These are phyloP conservation scores for Selenicereus undatus DNA, from an alignment of 148 eudicot genomes.

Conservation along the genomic window DNA sequence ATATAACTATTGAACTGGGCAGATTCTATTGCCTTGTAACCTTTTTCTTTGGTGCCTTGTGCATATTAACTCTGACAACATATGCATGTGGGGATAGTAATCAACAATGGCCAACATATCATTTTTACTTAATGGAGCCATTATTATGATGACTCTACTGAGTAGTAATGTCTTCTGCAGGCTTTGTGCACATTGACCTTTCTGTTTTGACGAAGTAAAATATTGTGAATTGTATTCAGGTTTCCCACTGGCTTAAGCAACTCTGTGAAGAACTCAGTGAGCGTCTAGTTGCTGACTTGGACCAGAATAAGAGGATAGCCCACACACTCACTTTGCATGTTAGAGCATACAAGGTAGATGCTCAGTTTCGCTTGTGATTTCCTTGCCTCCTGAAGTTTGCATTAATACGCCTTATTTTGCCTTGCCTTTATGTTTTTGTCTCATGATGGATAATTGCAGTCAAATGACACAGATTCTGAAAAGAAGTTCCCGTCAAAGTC, in stretches of 20 bases:
- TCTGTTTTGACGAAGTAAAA: background rate
- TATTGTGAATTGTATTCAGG: constrained; percentile 36
- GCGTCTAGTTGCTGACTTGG: constrained; percentile 71
- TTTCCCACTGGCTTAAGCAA: constrained; percentile 77
- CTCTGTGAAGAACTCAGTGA: constrained; percentile 87
- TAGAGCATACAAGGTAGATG: constrained; percentile 65
- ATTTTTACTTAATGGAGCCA: background rate
- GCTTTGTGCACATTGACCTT: constrained; percentile 1
- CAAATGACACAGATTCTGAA: constrained; percentile 55
- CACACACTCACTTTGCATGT: constrained; percentile 82
- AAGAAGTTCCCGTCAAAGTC: constrained; percentile 91
- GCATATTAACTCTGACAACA: background rate
- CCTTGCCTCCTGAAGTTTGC: constrained; percentile 2
- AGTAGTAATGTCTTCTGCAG: background rate
- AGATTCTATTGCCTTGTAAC: background rate
- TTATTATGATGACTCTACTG: background rate
- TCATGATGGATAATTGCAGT: constrained; percentile 39
- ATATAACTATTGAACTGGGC: background rate
- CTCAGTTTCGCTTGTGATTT: constrained; percentile 1
- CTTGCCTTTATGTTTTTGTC: constrained; percentile 3
- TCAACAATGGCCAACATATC: background rate
- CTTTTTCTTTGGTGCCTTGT: background rate
- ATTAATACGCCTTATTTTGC: background rate
- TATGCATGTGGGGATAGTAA: background rate
- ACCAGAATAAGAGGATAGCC: constrained; percentile 79